phyloP scores from a whole-genome alignment of 768 basidiomycete species.

The Dacryopinax primogenitus region DNA sequence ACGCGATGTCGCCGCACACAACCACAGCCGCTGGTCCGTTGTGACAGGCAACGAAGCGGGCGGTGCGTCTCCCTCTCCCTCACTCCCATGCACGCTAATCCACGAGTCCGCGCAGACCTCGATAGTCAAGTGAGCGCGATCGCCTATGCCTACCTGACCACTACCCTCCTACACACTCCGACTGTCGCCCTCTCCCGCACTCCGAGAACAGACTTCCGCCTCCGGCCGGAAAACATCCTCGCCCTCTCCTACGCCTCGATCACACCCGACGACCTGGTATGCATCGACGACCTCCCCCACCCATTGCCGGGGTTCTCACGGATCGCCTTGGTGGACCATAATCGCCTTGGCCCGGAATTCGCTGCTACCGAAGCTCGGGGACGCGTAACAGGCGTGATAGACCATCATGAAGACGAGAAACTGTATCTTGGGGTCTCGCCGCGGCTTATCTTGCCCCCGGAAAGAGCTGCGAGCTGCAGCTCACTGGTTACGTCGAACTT shows the following conservation, averaged over 20 bases:
- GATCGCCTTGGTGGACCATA: conserved; percentile 88
- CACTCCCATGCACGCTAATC: not conserved
- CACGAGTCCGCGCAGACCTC: conserved; percentile 45
- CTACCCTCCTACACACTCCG: conserved; percentile 40
- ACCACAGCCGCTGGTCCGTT: too few species aligned
- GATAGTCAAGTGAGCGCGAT: conserved; percentile 81
- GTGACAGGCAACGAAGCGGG: conserved; percentile 96
- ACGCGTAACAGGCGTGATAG: conserved; percentile 64
- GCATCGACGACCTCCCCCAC: conserved; percentile 49
- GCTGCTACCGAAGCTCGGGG: conserved; percentile 31
- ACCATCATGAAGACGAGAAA: conserved; percentile 85
- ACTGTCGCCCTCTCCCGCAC: conserved; percentile 65
- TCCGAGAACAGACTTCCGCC: conserved; percentile 47
- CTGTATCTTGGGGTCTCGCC: conserved; percentile 49
- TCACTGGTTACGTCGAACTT: conserved; percentile 48
- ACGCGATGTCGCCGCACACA: too few species aligned
- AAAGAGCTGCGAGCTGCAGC: conserved; percentile 58
- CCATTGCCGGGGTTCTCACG: conserved; percentile 27
- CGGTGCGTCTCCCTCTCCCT: conserved; percentile 37
- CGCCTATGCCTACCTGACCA: conserved; percentile 65
- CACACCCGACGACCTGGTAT: conserved; percentile 45
- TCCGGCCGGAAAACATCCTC: conserved; percentile 79
- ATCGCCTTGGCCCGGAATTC: conserved; percentile 40
- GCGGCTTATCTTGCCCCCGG: conserved; percentile 46
- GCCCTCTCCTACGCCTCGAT: conserved; percentile 54